Conservation (phyloP, 768 basidiomycete genomes). For the Candolleomyces eurysporus region DNA sequence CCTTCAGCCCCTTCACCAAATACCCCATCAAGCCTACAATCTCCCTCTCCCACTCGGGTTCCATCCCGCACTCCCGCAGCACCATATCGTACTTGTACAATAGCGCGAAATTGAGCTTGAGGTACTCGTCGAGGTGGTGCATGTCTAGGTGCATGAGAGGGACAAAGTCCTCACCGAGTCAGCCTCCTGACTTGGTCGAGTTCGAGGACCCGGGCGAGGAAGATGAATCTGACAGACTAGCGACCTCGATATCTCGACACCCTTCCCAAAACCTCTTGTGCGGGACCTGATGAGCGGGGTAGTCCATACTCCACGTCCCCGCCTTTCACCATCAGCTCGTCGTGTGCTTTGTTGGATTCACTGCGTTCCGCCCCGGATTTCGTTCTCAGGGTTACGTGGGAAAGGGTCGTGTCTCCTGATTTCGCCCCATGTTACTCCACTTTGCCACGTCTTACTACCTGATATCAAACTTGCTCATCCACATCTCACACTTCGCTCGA, state of each 20-base stretch:
- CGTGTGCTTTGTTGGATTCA: no score
- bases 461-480: no score
- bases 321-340: no score
- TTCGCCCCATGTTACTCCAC: no score
- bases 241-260: not conserved
- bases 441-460: no score
- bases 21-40: not conserved
- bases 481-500: no score
- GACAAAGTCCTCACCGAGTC: no score
- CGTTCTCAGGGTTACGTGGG: no score
- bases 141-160: conserved; percentile 8
- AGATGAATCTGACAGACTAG: not conserved
- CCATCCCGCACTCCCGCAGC: conserved; percentile 30
- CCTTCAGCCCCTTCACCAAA: not conserved
- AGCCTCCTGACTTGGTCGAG: not conserved
- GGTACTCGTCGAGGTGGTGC: conserved; percentile 26
- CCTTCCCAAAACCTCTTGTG: conserved; percentile 25
- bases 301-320: conserved; percentile 21
- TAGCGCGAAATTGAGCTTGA: conserved; percentile 33
- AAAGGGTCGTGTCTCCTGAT: no score
- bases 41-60: conserved; percentile 13
- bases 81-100: conserved; percentile 38
- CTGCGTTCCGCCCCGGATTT: no score
- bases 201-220: no score
- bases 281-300: conserved; percentile 29